These are phyloP conservation scores for Dactylellina cionopaga DNA, from an alignment of 2,329 filamentous ascomycete genomes.

Conservation along the genomic window DNA sequence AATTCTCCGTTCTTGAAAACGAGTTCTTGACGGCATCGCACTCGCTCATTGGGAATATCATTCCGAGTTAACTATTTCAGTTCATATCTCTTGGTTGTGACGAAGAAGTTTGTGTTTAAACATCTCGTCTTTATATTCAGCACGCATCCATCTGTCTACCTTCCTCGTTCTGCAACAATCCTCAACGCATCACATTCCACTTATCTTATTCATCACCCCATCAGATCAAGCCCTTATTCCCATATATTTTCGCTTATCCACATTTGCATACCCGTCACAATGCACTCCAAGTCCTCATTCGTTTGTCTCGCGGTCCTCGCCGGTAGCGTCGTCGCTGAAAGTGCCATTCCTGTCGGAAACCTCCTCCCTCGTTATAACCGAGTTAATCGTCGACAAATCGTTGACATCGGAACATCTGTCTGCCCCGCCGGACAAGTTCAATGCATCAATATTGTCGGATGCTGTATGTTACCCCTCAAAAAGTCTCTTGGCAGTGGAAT, in stretches of 20 bases:
- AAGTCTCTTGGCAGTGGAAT: not conserved
- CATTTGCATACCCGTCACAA: not conserved
- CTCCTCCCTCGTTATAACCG: constrained; percentile 30
- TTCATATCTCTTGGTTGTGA: not conserved
- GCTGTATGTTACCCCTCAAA: constrained; percentile 29
- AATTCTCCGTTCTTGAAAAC: constrained; percentile 29
- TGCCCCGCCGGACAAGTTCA: constrained; percentile 34
- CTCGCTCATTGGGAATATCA: not conserved
- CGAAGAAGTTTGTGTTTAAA: not conserved
- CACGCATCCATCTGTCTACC: not conserved
- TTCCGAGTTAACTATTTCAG: not conserved
- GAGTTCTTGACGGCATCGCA: constrained; percentile 27
- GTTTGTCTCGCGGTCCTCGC: constrained; percentile 25
- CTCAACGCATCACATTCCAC: constrained; percentile 9
- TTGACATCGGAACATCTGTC: constrained; percentile 11
- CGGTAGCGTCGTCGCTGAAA: constrained; percentile 26
- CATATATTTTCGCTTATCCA: not conserved
- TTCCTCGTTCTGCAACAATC: constrained; percentile 19
- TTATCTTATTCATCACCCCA: not conserved
- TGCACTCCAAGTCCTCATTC: constrained; percentile 29
- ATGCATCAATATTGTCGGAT: constrained; percentile 34
- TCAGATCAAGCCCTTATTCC: not conserved
- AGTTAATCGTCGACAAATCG: constrained; percentile 19
- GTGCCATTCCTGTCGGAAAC: constrained; percentile 31
- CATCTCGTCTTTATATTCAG: constrained; percentile 18